phyloP scores from a whole-genome alignment of 768 basidiomycete species.

The Phaffia australis region DNA sequence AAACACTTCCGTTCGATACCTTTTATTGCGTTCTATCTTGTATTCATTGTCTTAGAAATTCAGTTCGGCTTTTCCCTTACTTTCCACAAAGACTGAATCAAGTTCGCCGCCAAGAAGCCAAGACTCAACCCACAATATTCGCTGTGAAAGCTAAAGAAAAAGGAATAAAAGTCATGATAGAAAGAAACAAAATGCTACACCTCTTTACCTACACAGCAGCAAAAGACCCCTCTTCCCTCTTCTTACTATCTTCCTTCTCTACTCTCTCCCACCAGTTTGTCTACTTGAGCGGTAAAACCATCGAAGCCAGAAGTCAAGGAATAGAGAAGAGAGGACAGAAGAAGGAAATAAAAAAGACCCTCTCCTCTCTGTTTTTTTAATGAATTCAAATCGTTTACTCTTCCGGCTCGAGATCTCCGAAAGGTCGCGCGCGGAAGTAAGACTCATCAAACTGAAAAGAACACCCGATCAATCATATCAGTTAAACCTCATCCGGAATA shows the following conservation, averaged over 20 bases:
- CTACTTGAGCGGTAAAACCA: background rate
- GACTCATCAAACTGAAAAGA: conserved; percentile 70
- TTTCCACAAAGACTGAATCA: too few species aligned
- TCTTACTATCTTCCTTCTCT: conserved; percentile 5
- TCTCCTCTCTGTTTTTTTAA: too few species aligned
- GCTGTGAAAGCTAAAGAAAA: background rate
- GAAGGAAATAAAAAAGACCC: background rate
- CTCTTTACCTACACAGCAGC: conserved; percentile 24
- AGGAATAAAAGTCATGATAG: background rate
- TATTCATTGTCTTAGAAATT: too few species aligned
- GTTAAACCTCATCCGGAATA: background rate
- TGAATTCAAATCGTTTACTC: conserved; percentile 39
- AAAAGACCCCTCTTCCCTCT: conserved; percentile 1
- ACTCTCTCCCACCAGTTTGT: background rate
- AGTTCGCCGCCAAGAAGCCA: too few species aligned
- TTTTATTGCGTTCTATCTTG: too few species aligned
- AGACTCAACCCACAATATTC: too few species aligned
- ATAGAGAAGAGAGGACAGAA: conserved; percentile 1
- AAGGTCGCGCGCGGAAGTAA: conserved; percentile 83
- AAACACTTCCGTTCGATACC: background rate
- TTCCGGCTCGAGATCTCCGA: conserved; percentile 72
- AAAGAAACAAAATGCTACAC: background rate
- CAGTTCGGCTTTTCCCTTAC: too few species aligned
- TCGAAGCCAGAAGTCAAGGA: background rate
- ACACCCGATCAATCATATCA: too few species aligned